Percentiles rank a stretch among this genome's conserved stretches.
Evolutionary conservation across 202 grass and related monocot genomes (phyloP).

Genomic region (Panicum virgatum): DNA sequence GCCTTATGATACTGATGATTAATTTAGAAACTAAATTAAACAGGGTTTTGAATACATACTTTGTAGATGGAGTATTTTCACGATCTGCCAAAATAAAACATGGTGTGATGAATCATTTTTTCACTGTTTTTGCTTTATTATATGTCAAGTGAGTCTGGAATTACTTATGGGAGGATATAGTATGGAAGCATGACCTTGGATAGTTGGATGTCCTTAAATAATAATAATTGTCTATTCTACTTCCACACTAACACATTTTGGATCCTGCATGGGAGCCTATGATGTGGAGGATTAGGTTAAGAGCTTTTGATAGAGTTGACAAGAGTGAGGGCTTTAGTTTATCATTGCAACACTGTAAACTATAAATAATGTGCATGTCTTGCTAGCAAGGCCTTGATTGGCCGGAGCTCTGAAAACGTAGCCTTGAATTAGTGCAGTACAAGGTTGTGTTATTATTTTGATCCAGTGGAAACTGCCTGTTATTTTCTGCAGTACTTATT

Average conservation of each 20-base stretch:
- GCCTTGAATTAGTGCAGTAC: not conserved
- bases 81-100: not conserved
- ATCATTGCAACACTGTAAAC: not conserved
- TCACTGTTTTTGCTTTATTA: not conserved
- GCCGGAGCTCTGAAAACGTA: not conserved
- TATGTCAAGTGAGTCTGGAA: not conserved
- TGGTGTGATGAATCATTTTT: not conserved
- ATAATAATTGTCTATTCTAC: not conserved
- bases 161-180: not conserved
- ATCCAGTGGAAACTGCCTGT: not conserved
- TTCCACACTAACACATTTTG: not conserved
- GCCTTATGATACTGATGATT: not conserved
- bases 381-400: slow-evolving; percentile 4
- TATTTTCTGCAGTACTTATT: slow-evolving; percentile 10
- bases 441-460: slow-evolving; percentile 3
- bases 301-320: not conserved
- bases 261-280: not conserved
- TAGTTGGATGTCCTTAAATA: not conserved
- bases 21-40: not conserved
- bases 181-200: not conserved
- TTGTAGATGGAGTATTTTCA: not conserved
- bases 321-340: not conserved
- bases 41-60: not conserved
- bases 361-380: not conserved
- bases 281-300: not conserved